Evolutionary conservation across 2,329 filamentous ascomycete species (phyloP), one percentile per base, ranked within the genome.

Genomic region (Neurospora crassa): DNA sequence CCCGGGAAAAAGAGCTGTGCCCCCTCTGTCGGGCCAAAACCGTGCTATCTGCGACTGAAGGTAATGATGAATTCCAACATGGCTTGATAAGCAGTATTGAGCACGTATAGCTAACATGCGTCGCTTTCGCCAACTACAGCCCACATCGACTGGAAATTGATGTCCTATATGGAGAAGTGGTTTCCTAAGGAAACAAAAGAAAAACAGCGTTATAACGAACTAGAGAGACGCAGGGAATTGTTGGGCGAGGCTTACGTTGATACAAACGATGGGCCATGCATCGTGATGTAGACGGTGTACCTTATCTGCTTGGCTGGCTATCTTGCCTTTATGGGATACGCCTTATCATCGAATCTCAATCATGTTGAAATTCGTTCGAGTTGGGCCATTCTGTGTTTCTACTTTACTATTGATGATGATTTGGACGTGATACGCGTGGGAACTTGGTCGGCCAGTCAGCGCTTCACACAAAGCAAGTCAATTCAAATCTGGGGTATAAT

Each of bases 11-110:
- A 77, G 85, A 86, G 45, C 83, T 88, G 69, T 97, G 93, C 77
- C 93, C 93, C 0, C 83, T 96, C 70, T 97, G 93, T 78, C 86
- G 94, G 71, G 86, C 88, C 20, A 86, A 90, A 71, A 91, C 90
- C 0, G 88, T 96, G 12, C 85, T 92, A 82, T 82, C 86, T 71
- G 92, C 93, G 0, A 90, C 91, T 73, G 84, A 88, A 70, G 85
- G 88, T 88, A 83, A 83, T 84, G 78, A 29, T 6, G 34, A 34
- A 16, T 18, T 16, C 18, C 53, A 11, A 16, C 14, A n/a, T 37
- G 4, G 53, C 29, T 24, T 29, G 14, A n/a, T 8, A 37, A 63
- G 24, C 53, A 34, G 24, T 63, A 29, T 63, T 63, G 53, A 18
- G 16, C 29, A 37, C 24, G 18, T 59, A 8, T n/a, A 18, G 24